Base-by-base conservation (phyloP, 352 stramenopile genomes). In the Saprolegnia parasitica region DNA sequence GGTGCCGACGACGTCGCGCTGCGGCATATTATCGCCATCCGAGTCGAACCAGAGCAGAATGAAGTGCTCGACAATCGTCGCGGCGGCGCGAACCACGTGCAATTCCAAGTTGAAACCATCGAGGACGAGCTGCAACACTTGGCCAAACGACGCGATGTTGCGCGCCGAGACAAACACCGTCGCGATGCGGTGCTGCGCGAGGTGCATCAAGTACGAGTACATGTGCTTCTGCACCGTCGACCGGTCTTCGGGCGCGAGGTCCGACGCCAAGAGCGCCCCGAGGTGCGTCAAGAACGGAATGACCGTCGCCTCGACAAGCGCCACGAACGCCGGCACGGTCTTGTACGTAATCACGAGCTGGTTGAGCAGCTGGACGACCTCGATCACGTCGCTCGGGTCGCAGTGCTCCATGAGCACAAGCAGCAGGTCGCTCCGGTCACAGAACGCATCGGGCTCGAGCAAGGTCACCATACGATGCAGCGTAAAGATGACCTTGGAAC, bases 301-400 rank as follows among this genome's bases (percentile, higher is more conserved):
- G 10, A 75, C 78, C 4, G 75, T 83, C 56, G 81, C 77, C 56
- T 93, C 80, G 54, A 95, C 78, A 52, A 95, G 89, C 18, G 73
- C 73, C 0, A 81, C 80, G 6, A 95, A 74, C 39, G 74, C 77
- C 5, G 81, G 73, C 26, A 68, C 66, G 3, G 60, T 23, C 52
- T 93, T 95, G 80, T 92, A 86, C 72, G 89, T 88, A 76, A 93
- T 91, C 67, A 95, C 91, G 45, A 95, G 76, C 73, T 95, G 86
- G 73, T 93, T 81, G 40, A 95, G 68, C 10, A 95, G 72, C 74
- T 93, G 86, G 58, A 95, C 84, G 26, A 92, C 81, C 65, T 95
- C 86, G 39, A 95, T 74, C 20, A 91, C 83, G 54, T 95, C 85
- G 3, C 71, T 68, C 15, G 78, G 67, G 29, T 87, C 78, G 39